Evolutionary conservation across 2,329 filamentous ascomycete genomes (phyloP).

Genomic region (Dendryphion nanum): DNA sequence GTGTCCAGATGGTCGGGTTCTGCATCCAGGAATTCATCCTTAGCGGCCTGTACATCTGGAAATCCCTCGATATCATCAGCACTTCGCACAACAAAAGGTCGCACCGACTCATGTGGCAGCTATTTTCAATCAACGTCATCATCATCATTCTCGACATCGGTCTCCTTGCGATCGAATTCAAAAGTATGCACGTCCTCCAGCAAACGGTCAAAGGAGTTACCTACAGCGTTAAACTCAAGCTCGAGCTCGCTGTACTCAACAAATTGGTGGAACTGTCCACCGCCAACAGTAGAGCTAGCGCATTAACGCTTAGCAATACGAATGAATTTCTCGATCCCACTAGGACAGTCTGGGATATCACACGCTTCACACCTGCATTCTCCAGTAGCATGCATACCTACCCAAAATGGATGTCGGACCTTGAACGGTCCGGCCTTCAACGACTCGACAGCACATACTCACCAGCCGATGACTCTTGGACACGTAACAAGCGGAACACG

Average conservation of each 20-base stretch:
- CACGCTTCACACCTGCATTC: conserved; percentile 15
- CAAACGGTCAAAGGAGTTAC: conserved; percentile 39
- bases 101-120: conserved; percentile 33
- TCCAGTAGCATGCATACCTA: conserved; percentile 13
- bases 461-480: conserved; percentile 12
- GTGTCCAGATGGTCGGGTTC: conserved; percentile 41
- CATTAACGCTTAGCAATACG: conserved; percentile 11
- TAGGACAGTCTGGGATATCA: conserved; percentile 17
- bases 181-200: conserved; percentile 33
- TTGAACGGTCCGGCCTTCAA: conserved; percentile 14
- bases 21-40: conserved; percentile 34
- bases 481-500: conserved; percentile 6
- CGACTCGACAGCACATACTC: conserved; percentile 13
- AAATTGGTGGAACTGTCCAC: conserved; percentile 30
- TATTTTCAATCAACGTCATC: conserved; percentile 37
- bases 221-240: conserved; percentile 46
- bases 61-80: conserved; percentile 44
- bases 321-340: conserved; percentile 20
- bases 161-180: conserved; percentile 34
- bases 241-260: conserved; percentile 54
- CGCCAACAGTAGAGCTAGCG: conserved; percentile 5
- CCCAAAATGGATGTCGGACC: conserved; percentile 18
- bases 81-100: conserved; percentile 18
- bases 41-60: conserved; percentile 49
- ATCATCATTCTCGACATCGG: conserved; percentile 39